These are phyloP conservation scores for Ricinus communis DNA, from an alignment of 345 rosid genomes.

Conservation along the genomic window DNA sequence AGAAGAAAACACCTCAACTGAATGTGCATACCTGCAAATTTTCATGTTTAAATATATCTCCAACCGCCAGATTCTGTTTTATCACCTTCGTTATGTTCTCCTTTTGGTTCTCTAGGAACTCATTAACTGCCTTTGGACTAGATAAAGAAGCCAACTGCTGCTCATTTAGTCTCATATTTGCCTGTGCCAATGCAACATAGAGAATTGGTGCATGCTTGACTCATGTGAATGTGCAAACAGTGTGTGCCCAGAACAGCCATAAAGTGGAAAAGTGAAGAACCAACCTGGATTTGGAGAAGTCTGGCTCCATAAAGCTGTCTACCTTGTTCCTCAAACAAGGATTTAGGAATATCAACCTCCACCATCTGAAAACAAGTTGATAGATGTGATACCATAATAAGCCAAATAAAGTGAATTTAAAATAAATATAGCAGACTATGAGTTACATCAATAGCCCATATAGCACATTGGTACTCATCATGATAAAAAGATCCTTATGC, in stretches of 20 bases:
- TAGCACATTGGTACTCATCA: slow-evolving; percentile 3
- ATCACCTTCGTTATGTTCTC: slow-evolving; percentile 58
- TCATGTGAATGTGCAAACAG: not conserved
- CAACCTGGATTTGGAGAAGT: slow-evolving; percentile 83
- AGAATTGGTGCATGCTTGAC: not conserved
- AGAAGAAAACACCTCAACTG: not conserved
- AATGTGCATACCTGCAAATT: slow-evolving; percentile 55
- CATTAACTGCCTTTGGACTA: slow-evolving; percentile 77
- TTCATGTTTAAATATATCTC: slow-evolving; percentile 77
- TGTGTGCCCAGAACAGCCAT: not conserved
- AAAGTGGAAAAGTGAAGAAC: slow-evolving; percentile 9
- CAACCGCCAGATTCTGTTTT: slow-evolving; percentile 73
- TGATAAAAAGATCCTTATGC: not conserved
- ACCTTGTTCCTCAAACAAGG: slow-evolving; percentile 94
- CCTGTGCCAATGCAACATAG: slow-evolving; percentile 42
- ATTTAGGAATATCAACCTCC: slow-evolving; percentile 80
- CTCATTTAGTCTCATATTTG: slow-evolving; percentile 68
- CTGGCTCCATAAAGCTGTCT: slow-evolving; percentile 88
- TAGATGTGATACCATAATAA: not conserved
- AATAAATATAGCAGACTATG: not conserved
- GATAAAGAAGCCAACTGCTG: slow-evolving; percentile 73
- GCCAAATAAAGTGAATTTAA: not conserved
- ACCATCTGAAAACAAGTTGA: slow-evolving; percentile 58
- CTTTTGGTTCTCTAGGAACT: slow-evolving; percentile 68
- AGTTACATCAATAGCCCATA: not conserved